These are phyloP conservation scores for Daldinia childiae DNA, from an alignment of 495 filamentous ascomycete genomes.

Conservation along the genomic window DNA sequence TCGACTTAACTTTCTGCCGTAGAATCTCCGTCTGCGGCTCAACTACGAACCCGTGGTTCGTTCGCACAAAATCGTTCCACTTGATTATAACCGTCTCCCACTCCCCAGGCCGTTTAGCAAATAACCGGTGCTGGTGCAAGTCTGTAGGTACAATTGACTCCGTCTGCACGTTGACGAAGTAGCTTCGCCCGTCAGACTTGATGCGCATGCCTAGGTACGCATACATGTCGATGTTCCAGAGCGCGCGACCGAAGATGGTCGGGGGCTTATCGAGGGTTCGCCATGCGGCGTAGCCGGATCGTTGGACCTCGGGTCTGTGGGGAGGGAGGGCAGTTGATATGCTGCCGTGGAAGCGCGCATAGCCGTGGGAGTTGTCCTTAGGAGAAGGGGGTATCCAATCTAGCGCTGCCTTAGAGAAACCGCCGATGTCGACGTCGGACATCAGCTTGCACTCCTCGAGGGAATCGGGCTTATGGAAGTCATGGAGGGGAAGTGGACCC, in stretches of 20 bases:
- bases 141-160: constrained; percentile 92
- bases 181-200: constrained; percentile 88
- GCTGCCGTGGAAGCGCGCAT: constrained; percentile 81
- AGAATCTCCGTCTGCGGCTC: constrained; percentile 91
- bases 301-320: constrained; percentile 73
- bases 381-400: constrained; percentile 66
- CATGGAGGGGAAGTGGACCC: constrained; percentile 66
- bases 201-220: constrained; percentile 87
- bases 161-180: constrained; percentile 95
- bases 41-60: constrained; percentile 87
- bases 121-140: constrained; percentile 93
- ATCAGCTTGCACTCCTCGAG: constrained; percentile 79
- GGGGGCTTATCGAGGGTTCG: constrained; percentile 68
- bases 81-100: constrained; percentile 95
- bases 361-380: constrained; percentile 50
- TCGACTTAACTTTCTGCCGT: constrained; percentile 80
- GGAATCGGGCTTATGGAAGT: constrained; percentile 71
- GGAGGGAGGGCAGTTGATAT: constrained; percentile 87
- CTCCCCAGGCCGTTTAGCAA: constrained; percentile 78
- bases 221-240: constrained; percentile 92
- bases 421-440: constrained; percentile 86
- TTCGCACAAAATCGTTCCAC: constrained; percentile 92
- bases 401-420: constrained; percentile 77
- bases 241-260: constrained; percentile 79
- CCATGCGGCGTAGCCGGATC: constrained; percentile 89